Evolutionary conservation across 176 grass and related monocot species (phyloP).

Genomic region (Areca catechu): DNA sequence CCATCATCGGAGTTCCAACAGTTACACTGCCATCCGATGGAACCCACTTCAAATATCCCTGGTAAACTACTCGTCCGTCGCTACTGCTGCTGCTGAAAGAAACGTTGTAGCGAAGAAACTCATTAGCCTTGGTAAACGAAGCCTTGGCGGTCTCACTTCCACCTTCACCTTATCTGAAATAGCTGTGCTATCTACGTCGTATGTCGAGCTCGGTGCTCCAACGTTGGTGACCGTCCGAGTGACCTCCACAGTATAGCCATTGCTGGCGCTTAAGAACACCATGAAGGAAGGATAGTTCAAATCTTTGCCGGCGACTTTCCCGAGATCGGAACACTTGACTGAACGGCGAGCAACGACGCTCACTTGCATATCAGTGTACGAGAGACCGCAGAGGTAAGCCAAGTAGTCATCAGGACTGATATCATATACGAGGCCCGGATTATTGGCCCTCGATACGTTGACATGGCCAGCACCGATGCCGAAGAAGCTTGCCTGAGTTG

Average conservation of each 20-base stretch:
- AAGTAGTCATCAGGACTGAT: constrained; percentile 42
- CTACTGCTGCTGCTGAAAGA: too few species aligned
- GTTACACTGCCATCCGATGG: too few species aligned
- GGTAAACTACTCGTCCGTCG: background rate
- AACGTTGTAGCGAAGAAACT: too few species aligned
- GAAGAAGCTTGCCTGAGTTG: constrained; percentile 24
- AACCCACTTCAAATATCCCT: too few species aligned
- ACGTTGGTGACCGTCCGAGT: constrained; percentile 59
- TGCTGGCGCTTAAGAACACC: constrained; percentile 11
- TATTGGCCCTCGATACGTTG: constrained; percentile 37
- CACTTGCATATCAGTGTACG: constrained; percentile 45
- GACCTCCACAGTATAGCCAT: constrained; percentile 1
- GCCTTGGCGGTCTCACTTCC: constrained; percentile 33
- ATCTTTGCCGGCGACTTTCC: constrained; percentile 29
- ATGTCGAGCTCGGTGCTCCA: constrained; percentile 31
- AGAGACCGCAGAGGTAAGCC: constrained; percentile 58
- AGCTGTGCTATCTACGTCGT: constrained; percentile 12
- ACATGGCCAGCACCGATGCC: constrained; percentile 59
- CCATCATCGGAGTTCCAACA: too few species aligned
- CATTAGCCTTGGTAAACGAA: constrained; percentile 28
- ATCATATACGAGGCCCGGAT: constrained; percentile 67
- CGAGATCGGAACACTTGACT: constrained; percentile 24
- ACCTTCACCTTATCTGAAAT: constrained; percentile 25
- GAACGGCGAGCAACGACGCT: constrained; percentile 28
- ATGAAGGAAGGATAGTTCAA: constrained; percentile 82